Evolutionary conservation across 371 early-diverging fungal genomes (phyloP), one percentile per base, ranked within the genome.

Genomic region (Mortierella polycephala): DNA sequence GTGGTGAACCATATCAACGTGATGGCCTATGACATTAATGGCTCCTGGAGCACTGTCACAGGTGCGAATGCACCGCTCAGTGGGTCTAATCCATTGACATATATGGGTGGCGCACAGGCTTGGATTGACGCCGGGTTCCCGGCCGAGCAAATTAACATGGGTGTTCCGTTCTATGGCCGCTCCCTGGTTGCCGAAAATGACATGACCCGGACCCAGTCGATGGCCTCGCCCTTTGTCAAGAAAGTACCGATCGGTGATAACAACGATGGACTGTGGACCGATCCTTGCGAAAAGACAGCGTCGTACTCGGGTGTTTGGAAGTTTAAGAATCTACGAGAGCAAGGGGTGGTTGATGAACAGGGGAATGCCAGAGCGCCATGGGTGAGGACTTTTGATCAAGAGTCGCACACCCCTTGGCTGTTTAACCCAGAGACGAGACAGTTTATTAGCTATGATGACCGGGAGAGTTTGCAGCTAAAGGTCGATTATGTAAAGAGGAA

Each of bases 381-480:
- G 92, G 63, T 89, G 23, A 86, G 91, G 23, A 66, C 84, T 64
- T 91, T 86, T 83, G 92, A 92, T 40, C 69, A 83, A 1, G 70
- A 67, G 21, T 84, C 88, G 4, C 77, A 83, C 44, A 91, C 92
- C 5, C 91, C 91, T 7, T 92, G 92, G 92, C 75, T 92, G 54
- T 90, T 88, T 64, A 91, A 89, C 63, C 81, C 83, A 18, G 56
- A 66, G 7, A 84, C 82, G 49, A 88, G 86, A 61, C 77, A 74
- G 40, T 90, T 86, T 54, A 84, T 92, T 18, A 88, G 88, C 6
- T 92, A 91, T 52, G 92, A 92, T 64, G 91, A 92, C 64, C 83
- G 83, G 11, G 44, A 81, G 30, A 89, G 90, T 21, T 72, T 91
- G 45, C 72, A 64, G 7, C 71, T 84, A 65, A 92, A 92, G 80